Evolutionary conservation across 192 early-diverging fungal genomes (phyloP).

Genomic region (Backusella macrospora): DNA sequence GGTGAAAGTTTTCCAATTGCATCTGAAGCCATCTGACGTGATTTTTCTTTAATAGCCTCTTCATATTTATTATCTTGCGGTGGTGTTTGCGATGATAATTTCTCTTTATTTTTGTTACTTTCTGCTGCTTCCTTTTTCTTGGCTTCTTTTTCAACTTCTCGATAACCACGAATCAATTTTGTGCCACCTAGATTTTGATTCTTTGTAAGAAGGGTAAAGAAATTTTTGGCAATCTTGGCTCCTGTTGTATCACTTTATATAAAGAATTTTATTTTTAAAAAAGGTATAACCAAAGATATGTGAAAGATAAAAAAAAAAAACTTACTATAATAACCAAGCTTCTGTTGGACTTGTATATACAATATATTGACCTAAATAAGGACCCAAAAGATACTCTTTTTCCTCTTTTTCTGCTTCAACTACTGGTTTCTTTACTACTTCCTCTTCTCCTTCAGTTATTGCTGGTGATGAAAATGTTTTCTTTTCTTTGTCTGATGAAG

Average conservation of each 20-base stretch:
- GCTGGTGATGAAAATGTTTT: background rate
- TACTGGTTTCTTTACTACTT: background rate
- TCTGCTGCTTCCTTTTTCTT: slow-evolving; percentile 8
- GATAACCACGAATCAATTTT: slow-evolving; percentile 71
- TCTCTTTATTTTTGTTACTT: background rate
- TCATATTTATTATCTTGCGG: background rate
- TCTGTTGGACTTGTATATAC: slow-evolving; percentile 64
- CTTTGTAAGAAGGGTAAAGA: slow-evolving; percentile 63
- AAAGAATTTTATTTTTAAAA: no score
- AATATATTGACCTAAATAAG: slow-evolving; percentile 75
- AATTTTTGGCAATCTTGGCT: slow-evolving; percentile 38
- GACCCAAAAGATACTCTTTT: slow-evolving; percentile 63
- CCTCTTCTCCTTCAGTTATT: no score
- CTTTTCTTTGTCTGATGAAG: background rate
- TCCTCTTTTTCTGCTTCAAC: slow-evolving; percentile 7
- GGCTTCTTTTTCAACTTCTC: slow-evolving; percentile 62
- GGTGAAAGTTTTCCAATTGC: background rate
- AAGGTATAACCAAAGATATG: no score
- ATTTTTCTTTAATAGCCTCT: slow-evolving; percentile 2
- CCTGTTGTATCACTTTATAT: slow-evolving; percentile 32
- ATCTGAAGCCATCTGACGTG: background rate
- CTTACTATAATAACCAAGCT: slow-evolving; percentile 62
- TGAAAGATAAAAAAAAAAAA: background rate
- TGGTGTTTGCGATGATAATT: no score
- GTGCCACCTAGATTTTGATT: slow-evolving; percentile 64